Evolutionary conservation across 2,329 filamentous ascomycete genomes (phyloP).

Genomic region (Trichothecium sympodiale): DNA sequence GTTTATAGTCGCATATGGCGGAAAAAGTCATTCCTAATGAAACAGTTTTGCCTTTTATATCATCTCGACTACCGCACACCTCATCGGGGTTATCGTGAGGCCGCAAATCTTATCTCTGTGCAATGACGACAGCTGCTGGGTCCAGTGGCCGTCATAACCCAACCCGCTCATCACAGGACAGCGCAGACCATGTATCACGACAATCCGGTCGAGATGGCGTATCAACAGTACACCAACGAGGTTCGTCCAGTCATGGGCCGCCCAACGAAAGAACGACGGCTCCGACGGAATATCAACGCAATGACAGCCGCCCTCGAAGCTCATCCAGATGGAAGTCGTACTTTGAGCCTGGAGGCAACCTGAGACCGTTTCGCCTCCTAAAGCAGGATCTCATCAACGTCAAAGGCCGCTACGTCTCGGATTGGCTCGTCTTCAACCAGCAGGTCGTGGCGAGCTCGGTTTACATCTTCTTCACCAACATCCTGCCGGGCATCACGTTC

Average conservation of each 20-base stretch:
- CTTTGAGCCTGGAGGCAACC: slow-evolving; percentile 26
- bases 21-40: no score
- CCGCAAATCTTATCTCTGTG: no score
- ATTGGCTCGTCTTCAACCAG: slow-evolving; percentile 52
- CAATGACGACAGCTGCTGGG: no score
- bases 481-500: slow-evolving; percentile 56
- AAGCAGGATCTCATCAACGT: slow-evolving; percentile 36
- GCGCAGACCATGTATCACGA: no score
- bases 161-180: no score
- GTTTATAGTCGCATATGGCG: no score
- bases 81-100: no score
- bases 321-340: slow-evolving; percentile 7
- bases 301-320: background rate
- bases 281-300: background rate
- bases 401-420: slow-evolving; percentile 34
- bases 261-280: background rate
- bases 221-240: background rate
- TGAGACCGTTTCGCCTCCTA: slow-evolving; percentile 41
- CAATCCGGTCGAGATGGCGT: background rate
- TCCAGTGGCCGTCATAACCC: no score
- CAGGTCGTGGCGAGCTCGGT: slow-evolving; percentile 51
- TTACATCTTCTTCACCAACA: slow-evolving; percentile 57
- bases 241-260: no score
- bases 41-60: no score
- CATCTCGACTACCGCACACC: no score